Evolutionary conservation across 1,284 basidiomycete species (phyloP).

Genomic region (Cutaneotrichosporon spelunceum): DNA sequence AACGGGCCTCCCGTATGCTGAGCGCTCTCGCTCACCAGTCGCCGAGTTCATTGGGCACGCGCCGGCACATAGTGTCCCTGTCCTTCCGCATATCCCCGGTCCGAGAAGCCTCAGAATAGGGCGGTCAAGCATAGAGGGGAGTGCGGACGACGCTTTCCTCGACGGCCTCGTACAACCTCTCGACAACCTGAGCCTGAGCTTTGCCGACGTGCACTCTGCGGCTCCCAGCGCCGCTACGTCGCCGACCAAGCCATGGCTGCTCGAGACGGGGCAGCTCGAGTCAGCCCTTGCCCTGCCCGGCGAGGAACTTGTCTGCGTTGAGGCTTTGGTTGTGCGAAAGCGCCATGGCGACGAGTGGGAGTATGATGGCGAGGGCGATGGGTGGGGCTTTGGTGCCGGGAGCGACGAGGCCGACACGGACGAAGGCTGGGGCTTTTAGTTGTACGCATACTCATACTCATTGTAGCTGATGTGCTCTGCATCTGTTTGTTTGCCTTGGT

Average conservation of each 20-base stretch:
- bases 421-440: neutral
- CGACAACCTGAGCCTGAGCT: slow-evolving; percentile 46
- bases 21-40: slow-evolving; percentile 11
- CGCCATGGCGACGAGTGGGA: slow-evolving; percentile 28
- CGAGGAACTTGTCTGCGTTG: slow-evolving; percentile 49
- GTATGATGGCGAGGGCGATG: slow-evolving; percentile 27
- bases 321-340: slow-evolving; percentile 50
- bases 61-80: neutral
- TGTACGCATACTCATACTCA: neutral
- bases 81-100: slow-evolving; percentile 16
- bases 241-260: neutral
- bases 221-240: neutral
- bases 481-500: neutral
- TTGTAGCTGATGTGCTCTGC: neutral
- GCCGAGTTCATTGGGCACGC: slow-evolving; percentile 23
- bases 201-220: slow-evolving; percentile 39
- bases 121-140: neutral
- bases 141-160: slow-evolving; percentile 29
- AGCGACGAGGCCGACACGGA: slow-evolving; percentile 1
- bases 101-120: slow-evolving; percentile 28
- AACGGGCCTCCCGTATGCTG: slow-evolving; percentile 20
- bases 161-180: slow-evolving; percentile 40
- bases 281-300: neutral
- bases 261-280: neutral
- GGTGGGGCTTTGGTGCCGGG: slow-evolving; percentile 35